Evolutionary conservation across 129 eudicot species (phyloP), one percentile per base, ranked within the genome.

Genomic region (Arctium lappa): DNA sequence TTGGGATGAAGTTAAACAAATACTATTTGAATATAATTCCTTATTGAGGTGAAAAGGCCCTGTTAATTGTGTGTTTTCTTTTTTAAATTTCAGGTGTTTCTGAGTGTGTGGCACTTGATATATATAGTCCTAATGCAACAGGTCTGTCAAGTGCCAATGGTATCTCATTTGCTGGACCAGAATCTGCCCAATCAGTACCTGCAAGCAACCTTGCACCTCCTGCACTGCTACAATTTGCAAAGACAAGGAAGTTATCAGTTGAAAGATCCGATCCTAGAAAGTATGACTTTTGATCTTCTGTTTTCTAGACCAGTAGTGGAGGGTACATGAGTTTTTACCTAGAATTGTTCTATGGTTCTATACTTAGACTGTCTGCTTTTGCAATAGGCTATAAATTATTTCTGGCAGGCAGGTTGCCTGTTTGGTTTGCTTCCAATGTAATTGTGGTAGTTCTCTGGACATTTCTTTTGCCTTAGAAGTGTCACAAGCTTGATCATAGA

Each of bases 151-250:
- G 88, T 80, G 90, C 89, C n/a, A 82, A 88, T 32, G 88, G 78
- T 83, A 76, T 87, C 50, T 85, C 86, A 77, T 81, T 68, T 88
- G 86, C 85, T 74, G 95, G 88, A 75, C 92, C 88, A 60, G 97
- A 93, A 82, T 88, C 88, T 83, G 75, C 85, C 18, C 99, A 86
- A 79, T 86, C 90, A 81, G 77, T 86, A 85, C 84, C 91, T 71
- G 94, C 87, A 83, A 91, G 84, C 90, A 88, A 82, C 86, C 81
- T 88, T 73, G 79, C 91, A 42, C 88, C 92, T 50, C 88, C 90
- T n/a, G 80, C 91, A 6, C 73, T 93, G 79, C 91, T 88, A 22
- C 94, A 91, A 53, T 93, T 90, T 93, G 95, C 98, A 29, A 96
- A 95, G 85, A 81, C 97, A 15, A 89, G 99, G 85, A 95, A 90